These are phyloP conservation scores for Bipolaris sorokiniana DNA, from an alignment of 2,329 filamentous ascomycete species.

Conservation along the genomic window DNA sequence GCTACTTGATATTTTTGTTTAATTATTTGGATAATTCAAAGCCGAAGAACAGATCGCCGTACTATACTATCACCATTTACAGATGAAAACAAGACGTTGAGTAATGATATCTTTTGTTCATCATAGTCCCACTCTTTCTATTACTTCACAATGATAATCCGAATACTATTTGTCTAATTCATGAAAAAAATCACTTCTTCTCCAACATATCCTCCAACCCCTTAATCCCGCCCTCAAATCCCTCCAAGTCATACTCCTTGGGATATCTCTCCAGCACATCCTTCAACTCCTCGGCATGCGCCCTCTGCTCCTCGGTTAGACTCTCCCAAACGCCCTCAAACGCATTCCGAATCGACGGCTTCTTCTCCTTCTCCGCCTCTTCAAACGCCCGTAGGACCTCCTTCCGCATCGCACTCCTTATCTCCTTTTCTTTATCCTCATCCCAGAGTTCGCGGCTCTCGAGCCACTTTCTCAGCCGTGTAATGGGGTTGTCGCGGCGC, in stretches of 20 bases:
- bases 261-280: conserved; percentile 85
- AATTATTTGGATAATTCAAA: too few species aligned
- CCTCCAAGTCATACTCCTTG: conserved; percentile 83
- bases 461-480: conserved; percentile 86
- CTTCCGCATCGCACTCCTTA: conserved; percentile 69
- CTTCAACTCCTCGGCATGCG: conserved; percentile 77
- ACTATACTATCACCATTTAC: too few species aligned
- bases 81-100: too few species aligned
- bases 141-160: too few species aligned
- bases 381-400: conserved; percentile 84
- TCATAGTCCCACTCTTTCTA: background rate
- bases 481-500: conserved; percentile 84
- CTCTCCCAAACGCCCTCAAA: conserved; percentile 93
- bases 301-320: conserved; percentile 76
- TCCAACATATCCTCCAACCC: conserved; percentile 58
- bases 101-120: too few species aligned
- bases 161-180: background rate
- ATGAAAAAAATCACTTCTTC: conserved; percentile 20
- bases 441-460: conserved; percentile 84
- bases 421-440: conserved; percentile 78
- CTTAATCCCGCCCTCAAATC: conserved; percentile 75
- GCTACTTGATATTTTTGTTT: conserved; percentile 6
- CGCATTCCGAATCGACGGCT: conserved; percentile 71
- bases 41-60: too few species aligned
- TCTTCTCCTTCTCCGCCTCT: conserved; percentile 81